Evolutionary conservation across 1,284 basidiomycete species (phyloP), one percentile per base, ranked within the genome.

Genomic region (Ustilago loliicola): DNA sequence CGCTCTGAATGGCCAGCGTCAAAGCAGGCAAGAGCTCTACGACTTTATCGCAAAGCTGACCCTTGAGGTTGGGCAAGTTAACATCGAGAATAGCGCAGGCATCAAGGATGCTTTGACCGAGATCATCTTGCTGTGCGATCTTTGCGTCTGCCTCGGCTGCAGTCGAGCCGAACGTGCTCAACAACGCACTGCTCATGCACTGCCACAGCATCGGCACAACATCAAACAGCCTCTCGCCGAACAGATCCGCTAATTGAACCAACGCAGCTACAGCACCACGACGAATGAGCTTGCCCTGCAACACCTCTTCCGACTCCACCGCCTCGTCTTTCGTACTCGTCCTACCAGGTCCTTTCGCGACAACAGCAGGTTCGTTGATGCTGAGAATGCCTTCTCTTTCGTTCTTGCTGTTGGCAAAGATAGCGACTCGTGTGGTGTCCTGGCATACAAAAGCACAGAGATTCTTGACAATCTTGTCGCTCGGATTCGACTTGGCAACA

Each of bases 381-480:
- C 93, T 93, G 30, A 95, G 88, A 42, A 99, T 93, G 1, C 93
- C 95, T 30, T 92, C 90, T 23, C 88, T 87, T 11, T 89, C 87
- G 59, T 90, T 89, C 63, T 91, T 90, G 8, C 89, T 88, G 83
- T 89, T 90, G 6, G 91, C 89, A 86, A 98, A 99, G 2, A 96
- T 92, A 1, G 96, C 95, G 0, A 96, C 98, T 65, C 93, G 90
- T 30, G 93, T 91, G 15, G 91, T 90, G 86, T 99, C 97, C 63
- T 86, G 85, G 87, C 96, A 99, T 6, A 99, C 89, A 88, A 99
- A 99, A 0, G 95, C 96, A 88, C 95, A 96, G 5, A 99, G 90
- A 85, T 99, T 99, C 88, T 95, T 95, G 81, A 99, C 91, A 63
- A 99, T 95, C 89, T 99, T 99, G 83, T 96, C 94, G 90, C 93